Percentiles rank a stretch among this genome's conserved stretches.
These are phyloP conservation scores for Xylaria grammica DNA, from an alignment of 495 filamentous ascomycete species.

Conservation along the genomic window DNA sequence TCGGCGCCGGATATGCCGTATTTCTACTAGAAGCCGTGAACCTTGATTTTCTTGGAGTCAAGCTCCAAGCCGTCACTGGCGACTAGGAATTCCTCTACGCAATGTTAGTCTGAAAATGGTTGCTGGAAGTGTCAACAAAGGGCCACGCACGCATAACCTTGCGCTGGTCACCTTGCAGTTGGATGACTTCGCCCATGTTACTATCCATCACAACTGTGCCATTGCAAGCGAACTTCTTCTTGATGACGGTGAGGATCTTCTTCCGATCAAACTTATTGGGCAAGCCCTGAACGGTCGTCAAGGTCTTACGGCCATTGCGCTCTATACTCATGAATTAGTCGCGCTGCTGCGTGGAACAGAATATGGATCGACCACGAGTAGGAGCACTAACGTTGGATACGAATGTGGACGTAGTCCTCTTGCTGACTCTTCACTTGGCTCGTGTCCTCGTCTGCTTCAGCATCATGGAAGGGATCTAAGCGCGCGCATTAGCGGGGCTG, in stretches of 20 bases:
- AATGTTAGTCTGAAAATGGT: background rate
- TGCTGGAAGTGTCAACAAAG: background rate
- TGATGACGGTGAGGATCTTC: conserved; percentile 99
- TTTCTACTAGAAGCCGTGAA: conserved; percentile 20
- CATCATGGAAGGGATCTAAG: conserved; percentile 24
- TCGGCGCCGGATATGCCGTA: background rate
- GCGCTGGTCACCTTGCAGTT: conserved; percentile 98
- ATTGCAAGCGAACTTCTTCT: conserved; percentile 99
- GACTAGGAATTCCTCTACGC: conserved; percentile 19
- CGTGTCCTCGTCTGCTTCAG: conserved; percentile 22
- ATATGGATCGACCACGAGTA: background rate
- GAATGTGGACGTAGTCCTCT: conserved; percentile 23
- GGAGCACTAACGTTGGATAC: conserved; percentile 20
- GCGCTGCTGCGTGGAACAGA: background rate
- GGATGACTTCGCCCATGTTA: conserved; percentile 99
- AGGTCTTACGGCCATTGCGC: conserved; percentile 99
- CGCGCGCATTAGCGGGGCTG: conserved; percentile 18
- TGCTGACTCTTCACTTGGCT: conserved; percentile 22
- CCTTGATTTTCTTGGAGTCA: conserved; percentile 23
- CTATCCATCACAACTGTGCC: conserved; percentile 96
- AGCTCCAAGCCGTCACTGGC: conserved; percentile 19
- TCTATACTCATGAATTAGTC: conserved; percentile 12
- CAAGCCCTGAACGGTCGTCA: conserved; percentile 98
- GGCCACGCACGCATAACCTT: conserved; percentile 20
- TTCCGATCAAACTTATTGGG: conserved; percentile 98